Conservation (phyloP, 169 alveolate species). For the Amoebophrya sp. region DNA sequence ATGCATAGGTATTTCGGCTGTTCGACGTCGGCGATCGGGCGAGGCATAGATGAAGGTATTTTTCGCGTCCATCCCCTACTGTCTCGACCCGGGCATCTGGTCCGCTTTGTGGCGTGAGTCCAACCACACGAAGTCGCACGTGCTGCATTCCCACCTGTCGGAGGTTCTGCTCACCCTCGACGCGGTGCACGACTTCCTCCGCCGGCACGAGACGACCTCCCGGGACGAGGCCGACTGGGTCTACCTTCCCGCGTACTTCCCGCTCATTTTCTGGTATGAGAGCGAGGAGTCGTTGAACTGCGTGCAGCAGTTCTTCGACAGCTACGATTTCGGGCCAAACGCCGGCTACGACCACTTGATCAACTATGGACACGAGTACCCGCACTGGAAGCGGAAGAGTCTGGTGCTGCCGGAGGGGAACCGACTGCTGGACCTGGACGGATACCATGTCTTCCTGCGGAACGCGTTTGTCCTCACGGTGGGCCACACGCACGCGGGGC, state of each 20-base stretch:
- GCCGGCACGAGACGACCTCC: not conserved
- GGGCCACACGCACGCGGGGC: not conserved
- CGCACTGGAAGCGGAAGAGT: not conserved
- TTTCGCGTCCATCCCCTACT: not conserved
- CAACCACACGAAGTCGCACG: not conserved
- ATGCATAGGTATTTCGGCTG: no score
- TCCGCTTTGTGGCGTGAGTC: not conserved
- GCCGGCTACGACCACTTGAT: not conserved
- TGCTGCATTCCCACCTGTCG: not conserved
- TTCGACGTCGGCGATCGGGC: no score
- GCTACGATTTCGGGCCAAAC: not conserved
- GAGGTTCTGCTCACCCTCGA: not conserved
- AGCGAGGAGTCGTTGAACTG: not conserved
- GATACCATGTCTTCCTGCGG: not conserved
- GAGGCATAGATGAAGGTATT: not conserved
- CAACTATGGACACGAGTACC: not conserved
- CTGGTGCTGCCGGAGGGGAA: not conserved
- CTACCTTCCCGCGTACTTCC: not conserved
- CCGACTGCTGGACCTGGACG: not conserved
- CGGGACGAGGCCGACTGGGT: not conserved
- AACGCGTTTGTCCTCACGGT: not conserved
- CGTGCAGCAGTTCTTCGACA: not conserved
- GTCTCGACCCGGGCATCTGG: not conserved
- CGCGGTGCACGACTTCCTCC: not conserved
- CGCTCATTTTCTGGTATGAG: not conserved